Base-by-base conservation (phyloP, 2,329 filamentous ascomycete species). In the Sporothrix protearum region DNA sequence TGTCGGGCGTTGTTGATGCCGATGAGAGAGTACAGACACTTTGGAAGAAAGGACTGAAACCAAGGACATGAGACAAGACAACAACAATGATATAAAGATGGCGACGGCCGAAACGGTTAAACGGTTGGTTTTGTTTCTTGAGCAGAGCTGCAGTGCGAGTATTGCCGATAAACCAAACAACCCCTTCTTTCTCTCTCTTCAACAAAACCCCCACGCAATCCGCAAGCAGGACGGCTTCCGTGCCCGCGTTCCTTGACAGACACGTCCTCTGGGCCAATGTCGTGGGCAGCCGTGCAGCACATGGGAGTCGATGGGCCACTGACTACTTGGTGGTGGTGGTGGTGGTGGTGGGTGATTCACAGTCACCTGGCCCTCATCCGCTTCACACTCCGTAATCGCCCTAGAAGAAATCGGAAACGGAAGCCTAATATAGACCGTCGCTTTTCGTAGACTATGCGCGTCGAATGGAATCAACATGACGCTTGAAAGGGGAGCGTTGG, bases 271-370 rank as follows among this genome's bases (percentile, higher is more conserved):
- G 51, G 19, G 36, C 67, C 67, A 69, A 69, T 69, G 67, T 39
- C 42, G 36, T 49, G 53, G 28, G 53, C 68, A 19, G 39, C 39
- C 39, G 36, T 59, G 68, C 55, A 61, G 53, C 68, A 69, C 55
- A 61, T 61, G 68, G 55, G 47, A n/a, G 36, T 30, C 12, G 3
- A 33, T 7, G 42, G 49, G n/a, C 49, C 28, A 53, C 49, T 12
- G 22, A 22, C 14, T 14, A 36, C n/a, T n/a, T 63, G 6, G 33
- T n/a, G 25, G 16, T 25, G 8, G 33, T 42, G 19, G 57, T 63
- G 59, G 59, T 63, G n/a, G 57, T 39, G n/a, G 59, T 45, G n/a
- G 36, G 36, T 28, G 59, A 16, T 64, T 45, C 12, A 45, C 12
- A 45, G 59, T 64, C 59, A 63, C 36, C 59, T 45, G 59, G 59